phyloP scores from a whole-genome alignment of 2,329 filamentous ascomycete genomes.

The Penicillium oxalicum region DNA sequence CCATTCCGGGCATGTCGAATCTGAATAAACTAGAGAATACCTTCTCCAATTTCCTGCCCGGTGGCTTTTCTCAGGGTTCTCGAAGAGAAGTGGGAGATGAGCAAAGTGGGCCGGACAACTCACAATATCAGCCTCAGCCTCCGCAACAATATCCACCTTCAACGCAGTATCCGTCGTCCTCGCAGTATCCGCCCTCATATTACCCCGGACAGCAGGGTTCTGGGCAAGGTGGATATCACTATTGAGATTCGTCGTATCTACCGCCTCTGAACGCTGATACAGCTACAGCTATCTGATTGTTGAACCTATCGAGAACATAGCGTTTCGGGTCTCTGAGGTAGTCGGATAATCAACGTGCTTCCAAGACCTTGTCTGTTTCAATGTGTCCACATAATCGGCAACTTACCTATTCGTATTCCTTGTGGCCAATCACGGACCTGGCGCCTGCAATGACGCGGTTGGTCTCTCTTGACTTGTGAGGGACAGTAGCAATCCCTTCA shows the following conservation, averaged over 20 bases:
- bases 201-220: background rate
- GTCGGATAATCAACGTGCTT: too few species aligned
- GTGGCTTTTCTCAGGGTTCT: constrained; percentile 22
- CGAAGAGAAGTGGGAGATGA: constrained; percentile 17
- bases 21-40: constrained; percentile 31
- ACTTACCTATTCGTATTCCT: too few species aligned
- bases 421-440: too few species aligned
- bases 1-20: constrained; percentile 32
- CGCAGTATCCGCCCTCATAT: background rate
- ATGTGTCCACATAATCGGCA: too few species aligned
- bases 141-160: constrained; percentile 2
- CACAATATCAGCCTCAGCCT: constrained; percentile 9
- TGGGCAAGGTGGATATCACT: background rate
- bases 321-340: too few species aligned
- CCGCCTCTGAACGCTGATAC: background rate
- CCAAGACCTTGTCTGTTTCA: too few species aligned
- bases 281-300: background rate
- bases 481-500: too few species aligned
- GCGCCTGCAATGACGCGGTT: too few species aligned
- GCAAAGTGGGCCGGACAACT: background rate
- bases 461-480: too few species aligned
- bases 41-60: constrained; percentile 26
- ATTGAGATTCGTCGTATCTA: background rate
- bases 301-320: too few species aligned
- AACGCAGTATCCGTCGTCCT: too few species aligned